phyloP scores from a whole-genome alignment of 2,329 filamentous ascomycete genomes.

The Paecilomyces dactylethromorphus region DNA sequence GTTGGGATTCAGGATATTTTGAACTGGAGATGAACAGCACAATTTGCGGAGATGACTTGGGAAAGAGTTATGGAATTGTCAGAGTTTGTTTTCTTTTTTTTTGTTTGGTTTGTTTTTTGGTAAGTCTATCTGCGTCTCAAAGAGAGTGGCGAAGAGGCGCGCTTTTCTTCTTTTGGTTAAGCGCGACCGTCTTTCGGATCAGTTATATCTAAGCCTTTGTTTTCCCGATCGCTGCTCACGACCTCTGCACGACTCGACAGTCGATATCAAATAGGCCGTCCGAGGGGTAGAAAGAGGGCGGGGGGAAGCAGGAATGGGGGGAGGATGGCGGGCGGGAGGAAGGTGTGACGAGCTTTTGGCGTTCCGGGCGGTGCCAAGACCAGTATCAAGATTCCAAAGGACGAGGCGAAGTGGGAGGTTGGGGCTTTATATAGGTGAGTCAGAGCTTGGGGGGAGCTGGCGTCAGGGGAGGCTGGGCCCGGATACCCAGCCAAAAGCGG shows the following conservation, averaged over 20 bases:
- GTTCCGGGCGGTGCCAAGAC: slow-evolving; percentile 36
- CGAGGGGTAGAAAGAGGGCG: slow-evolving; percentile 11
- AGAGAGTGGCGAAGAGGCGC: slow-evolving; percentile 16
- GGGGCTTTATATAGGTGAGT: slow-evolving; percentile 36
- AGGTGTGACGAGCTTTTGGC: slow-evolving; percentile 21
- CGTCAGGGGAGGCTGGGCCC: slow-evolving; percentile 32
- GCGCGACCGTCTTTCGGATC: slow-evolving; percentile 5
- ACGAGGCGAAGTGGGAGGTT: slow-evolving; percentile 28
- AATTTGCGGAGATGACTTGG: background rate
- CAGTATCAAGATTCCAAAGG: slow-evolving; percentile 26
- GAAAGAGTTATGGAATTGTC: slow-evolving; percentile 1
- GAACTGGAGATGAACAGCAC: background rate
- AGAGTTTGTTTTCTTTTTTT: background rate
- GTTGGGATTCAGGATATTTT: slow-evolving; percentile 5
- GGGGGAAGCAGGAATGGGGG: slow-evolving; percentile 7
- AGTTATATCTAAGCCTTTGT: slow-evolving; percentile 1
- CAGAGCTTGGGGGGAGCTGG: slow-evolving; percentile 18
- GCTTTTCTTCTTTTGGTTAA: slow-evolving; percentile 7
- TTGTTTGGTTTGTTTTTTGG: background rate
- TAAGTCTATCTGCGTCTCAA: slow-evolving; percentile 22
- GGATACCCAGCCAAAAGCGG: slow-evolving; percentile 32
- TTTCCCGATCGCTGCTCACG: slow-evolving; percentile 14
- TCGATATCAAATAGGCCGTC: background rate
- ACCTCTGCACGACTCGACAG: slow-evolving; percentile 1
- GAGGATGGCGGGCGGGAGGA: slow-evolving; percentile 16